Evolutionary conservation across 768 basidiomycete species (phyloP), one percentile per base, ranked within the genome.

Genomic region (Lentinula detonsa): DNA sequence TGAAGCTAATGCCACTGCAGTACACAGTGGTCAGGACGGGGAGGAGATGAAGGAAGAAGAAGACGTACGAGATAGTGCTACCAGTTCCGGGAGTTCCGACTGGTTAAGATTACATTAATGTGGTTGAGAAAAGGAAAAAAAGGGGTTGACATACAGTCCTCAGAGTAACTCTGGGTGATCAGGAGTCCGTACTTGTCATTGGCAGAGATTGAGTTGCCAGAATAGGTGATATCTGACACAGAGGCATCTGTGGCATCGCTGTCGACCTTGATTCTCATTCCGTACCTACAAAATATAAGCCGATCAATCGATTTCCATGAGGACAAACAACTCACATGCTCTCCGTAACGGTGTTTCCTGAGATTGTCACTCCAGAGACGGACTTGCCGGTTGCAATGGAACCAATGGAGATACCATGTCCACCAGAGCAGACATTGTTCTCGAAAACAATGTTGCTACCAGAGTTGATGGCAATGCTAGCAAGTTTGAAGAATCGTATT

Each of bases 401-500:
- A 18, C 78, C 81, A 13, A 83, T 73, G 5, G 77, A 79, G 65
- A 80, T 74, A 33, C 82, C 81, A 51, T 84, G 83, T 7, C 83
- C 81, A 16, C 71, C 70, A 2, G 65, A 61, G 68, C 81, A 83
- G 21, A 42, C 16, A 64, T 81, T 78, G 51, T 75, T 51, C 58
- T 70, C 61, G 68, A 82, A 62, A 21, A 56, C 0, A n/a, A 74
- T 71, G 49, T 73, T 73, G 16, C 51, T 33, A 37, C 60, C 60
- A 11, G 39, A 40, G 43, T 57, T 57, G 39, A 61, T 57, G 9
- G 82, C 77, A 28, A 83, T 60, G 65, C 80, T 82, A 64, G 82
- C 80, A 57, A 81, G 75, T 69, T 23, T 42, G 57, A 34, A 15
- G 0, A 23, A 43, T 9, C 5, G 57, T 37, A 23, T 23, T 23